A percentile compares a stretch with the other conserved stretches of the same genome.
Evolutionary conservation across 164 flowering plant genomes (phyloP).

Genomic region (Pachysandra terminalis): DNA sequence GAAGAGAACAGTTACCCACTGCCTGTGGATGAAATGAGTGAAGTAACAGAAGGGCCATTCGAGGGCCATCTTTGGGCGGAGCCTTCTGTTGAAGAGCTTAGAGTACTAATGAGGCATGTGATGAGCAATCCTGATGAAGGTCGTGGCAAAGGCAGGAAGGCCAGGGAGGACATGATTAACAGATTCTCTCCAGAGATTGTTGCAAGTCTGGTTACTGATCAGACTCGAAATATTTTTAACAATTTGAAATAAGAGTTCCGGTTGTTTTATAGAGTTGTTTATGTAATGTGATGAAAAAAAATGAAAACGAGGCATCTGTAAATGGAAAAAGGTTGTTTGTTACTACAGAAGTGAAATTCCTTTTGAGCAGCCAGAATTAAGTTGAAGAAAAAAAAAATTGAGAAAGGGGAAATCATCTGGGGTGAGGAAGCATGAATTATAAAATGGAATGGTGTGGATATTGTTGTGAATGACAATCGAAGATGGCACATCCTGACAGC

Average conservation of each 20-base stretch:
- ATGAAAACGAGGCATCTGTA: neutral
- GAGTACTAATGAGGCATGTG: constrained; percentile 22
- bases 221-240: constrained; percentile 26
- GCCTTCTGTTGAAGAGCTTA: constrained; percentile 27
- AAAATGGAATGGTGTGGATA: neutral
- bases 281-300: neutral
- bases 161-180: constrained; percentile 32
- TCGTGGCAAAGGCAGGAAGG: constrained; percentile 33
- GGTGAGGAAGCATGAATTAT: neutral
- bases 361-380: neutral
- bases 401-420: neutral
- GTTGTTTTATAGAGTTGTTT: neutral
- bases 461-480: neutral
- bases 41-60: constrained; percentile 71
- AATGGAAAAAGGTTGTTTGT: neutral
- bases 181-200: constrained; percentile 67
- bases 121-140: constrained; percentile 49
- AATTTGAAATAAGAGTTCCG: neutral
- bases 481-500: neutral
- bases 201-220: constrained; percentile 46
- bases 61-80: constrained; percentile 82
- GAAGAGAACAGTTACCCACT: constrained; percentile 65
- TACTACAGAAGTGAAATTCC: neutral
- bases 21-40: constrained; percentile 57
- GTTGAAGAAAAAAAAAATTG: neutral